phyloP scores from a whole-genome alignment of 2,329 filamentous ascomycete genomes.

The Trichoderma endophyticum region DNA sequence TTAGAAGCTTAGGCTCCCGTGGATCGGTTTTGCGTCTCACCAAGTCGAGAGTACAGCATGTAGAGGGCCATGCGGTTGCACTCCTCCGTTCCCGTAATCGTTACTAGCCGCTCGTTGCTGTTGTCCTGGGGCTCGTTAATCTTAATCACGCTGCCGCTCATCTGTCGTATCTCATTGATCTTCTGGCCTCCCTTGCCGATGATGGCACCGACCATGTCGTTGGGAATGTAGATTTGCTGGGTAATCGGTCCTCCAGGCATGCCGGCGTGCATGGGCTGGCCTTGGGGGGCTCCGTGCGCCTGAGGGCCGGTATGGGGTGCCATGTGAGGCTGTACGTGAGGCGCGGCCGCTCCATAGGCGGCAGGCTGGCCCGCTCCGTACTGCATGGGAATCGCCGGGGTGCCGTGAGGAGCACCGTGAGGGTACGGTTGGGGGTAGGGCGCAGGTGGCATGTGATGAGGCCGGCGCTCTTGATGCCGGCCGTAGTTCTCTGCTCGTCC shows the following conservation, averaged over 20 bases:
- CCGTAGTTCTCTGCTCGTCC: conserved; percentile 83
- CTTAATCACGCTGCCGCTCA: conserved; percentile 98
- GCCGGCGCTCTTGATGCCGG: conserved; percentile 68
- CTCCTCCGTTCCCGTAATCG: conserved; percentile 95
- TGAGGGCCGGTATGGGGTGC: conserved; percentile 56
- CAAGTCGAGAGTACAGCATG: conserved; percentile 97
- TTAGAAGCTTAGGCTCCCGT: conserved; percentile 29
- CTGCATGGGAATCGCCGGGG: conserved; percentile 66
- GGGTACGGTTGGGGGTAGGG: conserved; percentile 71
- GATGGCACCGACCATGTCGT: conserved; percentile 99
- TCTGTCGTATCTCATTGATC: conserved; percentile 98
- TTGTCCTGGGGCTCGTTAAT: conserved; percentile 99
- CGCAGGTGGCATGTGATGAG: conserved; percentile 72
- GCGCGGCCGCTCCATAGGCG: conserved; percentile 76
- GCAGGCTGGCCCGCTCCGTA: conserved; percentile 69
- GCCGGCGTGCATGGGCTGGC: conserved; percentile 70
- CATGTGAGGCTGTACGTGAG: conserved; percentile 70
- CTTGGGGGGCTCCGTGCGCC: conserved; percentile 63
- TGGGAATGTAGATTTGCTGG: conserved; percentile 98
- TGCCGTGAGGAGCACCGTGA: conserved; percentile 57
- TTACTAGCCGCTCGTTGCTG: conserved; percentile 96
- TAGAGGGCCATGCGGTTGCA: conserved; percentile 99
- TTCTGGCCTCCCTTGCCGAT: conserved; percentile 98
- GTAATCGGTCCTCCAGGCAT: conserved; percentile 68
- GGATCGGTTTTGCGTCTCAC: conserved; percentile 51